Base-by-base conservation (phyloP, 257 asterid species). In the Nicotiana sylvestris region DNA sequence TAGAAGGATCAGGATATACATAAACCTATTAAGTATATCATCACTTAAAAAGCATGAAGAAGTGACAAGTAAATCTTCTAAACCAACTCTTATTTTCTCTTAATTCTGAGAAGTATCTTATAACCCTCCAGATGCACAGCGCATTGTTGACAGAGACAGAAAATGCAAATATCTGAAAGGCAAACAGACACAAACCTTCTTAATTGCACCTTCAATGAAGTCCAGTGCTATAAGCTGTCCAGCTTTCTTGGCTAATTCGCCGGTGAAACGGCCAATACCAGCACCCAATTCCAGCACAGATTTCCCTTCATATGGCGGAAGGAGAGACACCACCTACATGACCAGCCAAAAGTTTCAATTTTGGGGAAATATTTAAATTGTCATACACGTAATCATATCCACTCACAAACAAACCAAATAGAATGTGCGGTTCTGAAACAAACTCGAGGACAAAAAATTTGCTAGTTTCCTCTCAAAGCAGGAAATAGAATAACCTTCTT, bases 191-290 rank as follows among this genome's bases (percentile, higher is more conserved):
- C 81, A 77, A 70, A 92, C 98, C 98, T 95, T 93, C 84, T 92
- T 92, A 51, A 96, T 92, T 55, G 87, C 92, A 69, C 92, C 84
- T 62, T 94, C 99, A n/a, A 94, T 94, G 90, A 94, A 96, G 89
- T 96, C 99, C 67, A 93, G 51, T 57, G 99, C 99, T 53, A 90
- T 88, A 66, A 96, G 86, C 56, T 91, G 88, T 21, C 87, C 93
- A 64, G 99, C 97, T 67, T 85, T 90, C 81, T 87, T 82, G 58
- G 97, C 99, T 82, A 96, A 81, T 84, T 96, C 98, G 68, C 97
- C 92, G 10, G 99, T 94, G 85, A 96, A 96, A 82, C 99, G 98
- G 81, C 99, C 99, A 88, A 96, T 94, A 69, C 99, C 99, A 89
- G 99, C 99, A 82, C 99, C 99, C 55, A 96, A 93, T 90, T 96